A percentile compares a stretch with the other conserved stretches of the same genome.
Conservation (phyloP, 768 basidiomycete genomes). For the Suillus occidentalis region DNA sequence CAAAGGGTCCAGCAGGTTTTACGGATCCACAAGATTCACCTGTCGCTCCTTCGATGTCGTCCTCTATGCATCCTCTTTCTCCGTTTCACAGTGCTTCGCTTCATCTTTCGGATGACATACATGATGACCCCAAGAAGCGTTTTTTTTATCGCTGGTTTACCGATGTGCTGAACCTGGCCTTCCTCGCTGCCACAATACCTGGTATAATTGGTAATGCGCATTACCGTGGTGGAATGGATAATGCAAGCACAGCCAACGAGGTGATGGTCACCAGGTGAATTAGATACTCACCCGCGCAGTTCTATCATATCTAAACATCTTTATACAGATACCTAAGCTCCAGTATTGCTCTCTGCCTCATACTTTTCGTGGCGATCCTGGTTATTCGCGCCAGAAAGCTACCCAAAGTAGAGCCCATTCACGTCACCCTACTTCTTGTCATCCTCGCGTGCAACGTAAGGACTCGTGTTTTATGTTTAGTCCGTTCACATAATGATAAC, state of each 20-base stretch:
- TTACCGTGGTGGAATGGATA: slow-evolving; percentile 19
- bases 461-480: background rate
- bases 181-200: slow-evolving; percentile 32
- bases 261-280: slow-evolving; percentile 21
- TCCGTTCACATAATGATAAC: background rate
- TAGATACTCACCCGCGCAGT: slow-evolving; percentile 13
- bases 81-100: slow-evolving; percentile 11
- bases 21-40: slow-evolving; percentile 21
- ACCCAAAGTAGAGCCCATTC: slow-evolving; percentile 27
- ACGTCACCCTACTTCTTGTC: slow-evolving; percentile 20
- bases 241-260: slow-evolving; percentile 18
- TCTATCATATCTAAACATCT: background rate
- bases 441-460: slow-evolving; percentile 34
- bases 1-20: slow-evolving; percentile 30
- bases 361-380: slow-evolving; percentile 19
- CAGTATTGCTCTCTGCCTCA: slow-evolving; percentile 22
- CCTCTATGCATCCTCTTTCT: slow-evolving; percentile 14
- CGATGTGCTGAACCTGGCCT: slow-evolving; percentile 24
- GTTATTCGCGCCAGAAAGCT: slow-evolving; percentile 28
- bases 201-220: slow-evolving; percentile 31
- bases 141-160: slow-evolving; percentile 31
- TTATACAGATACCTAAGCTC: slow-evolving; percentile 30
- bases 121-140: slow-evolving; percentile 33
- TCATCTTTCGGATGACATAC: slow-evolving; percentile 11
- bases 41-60: slow-evolving; percentile 18